Evolutionary conservation across 768 basidiomycete genomes (phyloP), one percentile per base, ranked within the genome.

Genomic region (Hortiboletus campestris): DNA sequence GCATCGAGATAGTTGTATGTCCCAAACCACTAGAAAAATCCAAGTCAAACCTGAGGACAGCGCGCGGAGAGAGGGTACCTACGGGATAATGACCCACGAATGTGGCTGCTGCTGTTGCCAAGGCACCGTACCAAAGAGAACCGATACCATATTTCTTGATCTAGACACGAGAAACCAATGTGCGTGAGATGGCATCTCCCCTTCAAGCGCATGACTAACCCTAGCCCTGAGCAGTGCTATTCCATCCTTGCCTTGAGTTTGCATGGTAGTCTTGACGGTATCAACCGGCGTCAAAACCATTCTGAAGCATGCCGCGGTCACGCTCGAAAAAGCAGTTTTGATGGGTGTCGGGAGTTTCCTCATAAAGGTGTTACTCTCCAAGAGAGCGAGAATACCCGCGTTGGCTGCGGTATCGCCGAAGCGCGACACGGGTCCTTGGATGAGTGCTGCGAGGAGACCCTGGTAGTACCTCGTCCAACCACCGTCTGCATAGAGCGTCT

Each of bases 351-450:
- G 90, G 11, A 91, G 77, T 20, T 75, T 68, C 59, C 73, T 82
- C 75, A 91, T 80, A 63, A 85, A 88, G 0, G 82, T 72, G 69
- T 97, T 89, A 6, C 86, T 87, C 55, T 87, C 72, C 25, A 98
- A 78, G 3, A 98, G 78, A 1, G 93, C 94, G 20, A 96, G 79
- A 56, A 97, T 93, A 10, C 94, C 95, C 0, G 82, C 91, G 67
- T 98, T 97, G 20, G 95, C 92, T 1, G 93, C 93, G 3, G 96
- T 98, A 71, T 98, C 96, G 0, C 94, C 94, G 68, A 98, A 98
- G 13, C 96, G 84, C 5, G 89, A 78, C 10, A 88, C 76, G 0
- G 89, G 89, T 42, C 88, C 95, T 73, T 91, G 95, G 48, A 98
- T 62, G 53, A 95, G 84, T 1, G 95, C 96, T 1, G 94, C 90